Percentiles rank a stretch among this genome's conserved stretches.
Evolutionary conservation across 129 eudicot genomes (phyloP).

Genomic region (Deinandra increscens): DNA sequence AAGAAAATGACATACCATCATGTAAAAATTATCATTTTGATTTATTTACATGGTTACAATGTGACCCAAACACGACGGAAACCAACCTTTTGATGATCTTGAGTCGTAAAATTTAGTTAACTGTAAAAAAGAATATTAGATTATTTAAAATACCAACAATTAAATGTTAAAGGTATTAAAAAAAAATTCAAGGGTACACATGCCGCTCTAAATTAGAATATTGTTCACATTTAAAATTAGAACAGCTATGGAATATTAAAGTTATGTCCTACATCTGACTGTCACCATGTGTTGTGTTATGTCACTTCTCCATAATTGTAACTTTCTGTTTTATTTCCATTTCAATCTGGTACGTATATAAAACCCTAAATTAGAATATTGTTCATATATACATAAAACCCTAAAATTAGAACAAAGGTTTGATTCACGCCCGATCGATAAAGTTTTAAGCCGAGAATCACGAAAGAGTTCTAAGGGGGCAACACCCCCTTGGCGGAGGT

Average conservation of each 20-base stretch:
- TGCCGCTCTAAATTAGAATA: neutral
- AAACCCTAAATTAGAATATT: too few relatives aligned
- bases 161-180: neutral
- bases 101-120: neutral
- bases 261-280: slow-evolving; percentile 3
- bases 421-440: too few relatives aligned
- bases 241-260: neutral
- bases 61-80: neutral
- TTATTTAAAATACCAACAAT: neutral
- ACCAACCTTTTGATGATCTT: neutral
- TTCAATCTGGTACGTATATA: too few relatives aligned
- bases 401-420: too few relatives aligned
- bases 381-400: too few relatives aligned
- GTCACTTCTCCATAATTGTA: neutral
- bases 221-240: too few relatives aligned
- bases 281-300: neutral
- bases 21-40: neutral
- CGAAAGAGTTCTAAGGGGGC: too few relatives aligned
- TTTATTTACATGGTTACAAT: neutral
- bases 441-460: too few relatives aligned
- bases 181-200: neutral
- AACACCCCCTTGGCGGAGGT: too few relatives aligned
- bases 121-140: neutral
- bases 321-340: too few relatives aligned
- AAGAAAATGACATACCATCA: neutral